Base-by-base conservation (phyloP, 345 rosid species). In the Leavenworthia alabamica region DNA sequence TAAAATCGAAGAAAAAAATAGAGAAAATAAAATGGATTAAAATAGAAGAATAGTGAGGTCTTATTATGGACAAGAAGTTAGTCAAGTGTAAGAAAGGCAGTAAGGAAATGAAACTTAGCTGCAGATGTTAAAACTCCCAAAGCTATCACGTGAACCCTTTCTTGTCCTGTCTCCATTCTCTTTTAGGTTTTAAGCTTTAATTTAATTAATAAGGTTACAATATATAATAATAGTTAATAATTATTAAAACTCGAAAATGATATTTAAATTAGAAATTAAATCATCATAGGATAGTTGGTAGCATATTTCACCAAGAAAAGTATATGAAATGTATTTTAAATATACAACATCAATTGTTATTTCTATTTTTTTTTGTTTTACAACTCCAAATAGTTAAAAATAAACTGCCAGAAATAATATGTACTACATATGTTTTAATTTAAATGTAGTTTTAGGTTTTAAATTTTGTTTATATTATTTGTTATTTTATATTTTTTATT, bases 11-110 rank as follows among this genome's bases (percentile, higher is more conserved):
- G 14, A 4, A 27, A 24, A 16, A 17, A 22, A 22, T 9, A 35
- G 13, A 37, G 8, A 68, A 50, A 50, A 31, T 1, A 41, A 48
- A 40, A 15, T 11, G 22, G 12, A 1, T 23, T 15, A 7, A 27
- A 17, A 42, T 8, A 47, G 33, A 60, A 28, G 56, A 24, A 44
- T n/a, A 8, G 51, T 62, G 27, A 55, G 2, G 44, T 14, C 64
- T 48, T 36, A 29, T 55, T 63, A 22, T 56, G 64, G 74, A 70
- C 63, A 70, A 70, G 45, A 55, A 62, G 33, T 55, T 55, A 52
- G 74, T 70, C 69, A 70, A 70, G 36, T 62, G 64, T 71, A 56
- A 48, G 73, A 69, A 69, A 53, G 68, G 50, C 46, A 68, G 67
- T 26, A 53, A 32, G 23, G 44, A 48, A 44, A 13, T 62, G 62